phyloP scores from a whole-genome alignment of 306 rosid genomes.

The Adenanthera pavonina region DNA sequence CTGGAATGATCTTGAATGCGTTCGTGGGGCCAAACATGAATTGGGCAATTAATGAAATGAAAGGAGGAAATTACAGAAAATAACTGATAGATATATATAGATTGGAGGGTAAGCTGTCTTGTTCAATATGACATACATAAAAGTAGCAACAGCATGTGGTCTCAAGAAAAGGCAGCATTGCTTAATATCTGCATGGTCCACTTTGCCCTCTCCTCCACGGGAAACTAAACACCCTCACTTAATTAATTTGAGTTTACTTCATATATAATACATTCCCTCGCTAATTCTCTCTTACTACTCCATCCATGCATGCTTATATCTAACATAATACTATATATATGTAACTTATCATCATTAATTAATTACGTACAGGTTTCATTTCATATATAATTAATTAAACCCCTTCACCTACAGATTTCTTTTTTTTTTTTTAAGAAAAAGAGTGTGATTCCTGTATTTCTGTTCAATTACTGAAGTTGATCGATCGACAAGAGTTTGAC shows the following conservation, averaged over 20 bases:
- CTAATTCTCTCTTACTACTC: not conserved
- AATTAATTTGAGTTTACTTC: no score
- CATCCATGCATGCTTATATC: not conserved
- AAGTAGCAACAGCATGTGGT: constrained; percentile 71
- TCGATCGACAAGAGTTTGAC: not conserved
- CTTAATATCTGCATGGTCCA: constrained; percentile 58
- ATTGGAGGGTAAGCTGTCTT: constrained; percentile 55
- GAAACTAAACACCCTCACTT: not conserved
- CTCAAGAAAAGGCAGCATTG: constrained; percentile 59
- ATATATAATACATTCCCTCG: not conserved
- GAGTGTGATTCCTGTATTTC: no score
- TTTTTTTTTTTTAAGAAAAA: no score
- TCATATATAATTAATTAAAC: no score
- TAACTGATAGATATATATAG: not conserved
- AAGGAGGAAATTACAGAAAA: constrained; percentile 33
- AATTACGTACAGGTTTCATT: no score
- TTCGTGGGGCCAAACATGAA: constrained; percentile 55
- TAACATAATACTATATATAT: no score
- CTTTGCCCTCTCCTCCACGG: constrained; percentile 54
- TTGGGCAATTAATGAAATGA: constrained; percentile 39
- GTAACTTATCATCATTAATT: no score
- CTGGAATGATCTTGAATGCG: constrained; percentile 19
- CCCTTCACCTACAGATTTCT: no score
- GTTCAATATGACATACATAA: constrained; percentile 50
- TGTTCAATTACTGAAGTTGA: not conserved